Percentiles rank a stretch among this genome's conserved stretches.
phyloP scores from a whole-genome alignment of 805 yeast genomes.

The Cyberlindnera suaveolens region DNA sequence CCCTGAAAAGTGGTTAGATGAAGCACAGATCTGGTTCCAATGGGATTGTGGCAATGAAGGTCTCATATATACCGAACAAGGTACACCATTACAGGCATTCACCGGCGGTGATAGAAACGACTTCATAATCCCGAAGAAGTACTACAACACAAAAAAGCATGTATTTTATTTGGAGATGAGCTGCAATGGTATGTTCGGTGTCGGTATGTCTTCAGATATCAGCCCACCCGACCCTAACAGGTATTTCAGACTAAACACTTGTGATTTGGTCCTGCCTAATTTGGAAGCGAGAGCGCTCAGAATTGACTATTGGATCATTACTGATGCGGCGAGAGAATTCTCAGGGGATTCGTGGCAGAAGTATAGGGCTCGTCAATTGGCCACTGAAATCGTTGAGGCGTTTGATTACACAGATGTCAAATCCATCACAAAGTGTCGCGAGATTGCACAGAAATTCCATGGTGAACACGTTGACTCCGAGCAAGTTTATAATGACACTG shows the following conservation, averaged over 20 bases:
- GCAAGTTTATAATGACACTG: conserved; percentile 47
- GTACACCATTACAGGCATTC: conserved; percentile 73
- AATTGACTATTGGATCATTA: conserved; percentile 80
- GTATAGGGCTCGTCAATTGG: conserved; percentile 72
- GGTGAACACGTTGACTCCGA: conserved; percentile 63
- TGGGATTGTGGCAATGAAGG: conserved; percentile 91
- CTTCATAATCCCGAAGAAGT: conserved; percentile 55
- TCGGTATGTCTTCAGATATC: conserved; percentile 53
- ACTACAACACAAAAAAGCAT: conserved; percentile 50
- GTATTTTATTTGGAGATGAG: conserved; percentile 80
- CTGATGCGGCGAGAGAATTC: conserved; percentile 88
- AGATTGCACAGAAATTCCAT: conserved; percentile 54
- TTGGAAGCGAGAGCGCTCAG: conserved; percentile 69
- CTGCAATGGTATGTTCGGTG: conserved; percentile 93
- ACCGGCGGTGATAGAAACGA: conserved; percentile 80
- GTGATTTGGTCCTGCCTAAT: conserved; percentile 80
- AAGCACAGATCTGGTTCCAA: conserved; percentile 51
- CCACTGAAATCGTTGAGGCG: conserved; percentile 74
- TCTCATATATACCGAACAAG: conserved; percentile 60
- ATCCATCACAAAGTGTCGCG: conserved; percentile 57
- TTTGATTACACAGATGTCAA: conserved; percentile 67
- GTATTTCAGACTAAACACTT: conserved; percentile 57
- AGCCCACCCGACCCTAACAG: conserved; percentile 68
- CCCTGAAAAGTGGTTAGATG: conserved; percentile 45
- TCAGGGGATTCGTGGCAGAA: conserved; percentile 74